phyloP scores from a whole-genome alignment of 176 grass and related monocot species.

The Puya raimondii region DNA sequence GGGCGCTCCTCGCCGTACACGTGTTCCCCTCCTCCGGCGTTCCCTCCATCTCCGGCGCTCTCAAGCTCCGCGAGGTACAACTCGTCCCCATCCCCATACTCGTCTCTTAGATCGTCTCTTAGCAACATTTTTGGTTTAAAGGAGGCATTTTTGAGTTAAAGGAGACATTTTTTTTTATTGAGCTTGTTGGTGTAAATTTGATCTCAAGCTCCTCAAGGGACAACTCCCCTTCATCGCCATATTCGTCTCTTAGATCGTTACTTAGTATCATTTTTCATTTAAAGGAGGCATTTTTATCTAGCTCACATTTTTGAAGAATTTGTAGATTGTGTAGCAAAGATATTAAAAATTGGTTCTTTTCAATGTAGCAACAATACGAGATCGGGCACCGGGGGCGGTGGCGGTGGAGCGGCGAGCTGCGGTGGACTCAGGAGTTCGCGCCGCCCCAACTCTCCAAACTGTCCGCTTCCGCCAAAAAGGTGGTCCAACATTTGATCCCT shows the following conservation, averaged over 20 bases:
- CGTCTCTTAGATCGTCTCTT: not conserved
- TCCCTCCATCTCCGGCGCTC: not conserved
- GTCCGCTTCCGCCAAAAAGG: slow-evolving; percentile 38
- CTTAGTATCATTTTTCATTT: not conserved
- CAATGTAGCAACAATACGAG: not conserved
- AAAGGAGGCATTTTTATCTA: not conserved
- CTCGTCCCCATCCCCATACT: not conserved
- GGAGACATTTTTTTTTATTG: not conserved
- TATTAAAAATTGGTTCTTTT: not conserved
- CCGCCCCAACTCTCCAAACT: slow-evolving; percentile 58
- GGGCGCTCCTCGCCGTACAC: slow-evolving; percentile 18
- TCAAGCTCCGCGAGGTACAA: slow-evolving; percentile 21
- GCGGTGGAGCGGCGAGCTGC: slow-evolving; percentile 37
- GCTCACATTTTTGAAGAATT: not conserved
- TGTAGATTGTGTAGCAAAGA: too few species aligned
- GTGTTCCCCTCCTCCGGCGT: slow-evolving; percentile 11
- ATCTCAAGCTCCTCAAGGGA: slow-evolving; percentile 20
- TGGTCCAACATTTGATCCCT: slow-evolving; percentile 7
- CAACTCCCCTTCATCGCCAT: not conserved
- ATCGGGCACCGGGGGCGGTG: not conserved
- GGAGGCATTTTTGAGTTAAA: not conserved
- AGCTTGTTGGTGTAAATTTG: not conserved
- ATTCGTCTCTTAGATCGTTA: not conserved
- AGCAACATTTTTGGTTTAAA: not conserved
- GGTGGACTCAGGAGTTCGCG: slow-evolving; percentile 61